Percentiles rank a stretch among this genome's conserved stretches.
Evolutionary conservation across 1,284 basidiomycete species (phyloP).

Genomic region (Ganoderma sp.): DNA sequence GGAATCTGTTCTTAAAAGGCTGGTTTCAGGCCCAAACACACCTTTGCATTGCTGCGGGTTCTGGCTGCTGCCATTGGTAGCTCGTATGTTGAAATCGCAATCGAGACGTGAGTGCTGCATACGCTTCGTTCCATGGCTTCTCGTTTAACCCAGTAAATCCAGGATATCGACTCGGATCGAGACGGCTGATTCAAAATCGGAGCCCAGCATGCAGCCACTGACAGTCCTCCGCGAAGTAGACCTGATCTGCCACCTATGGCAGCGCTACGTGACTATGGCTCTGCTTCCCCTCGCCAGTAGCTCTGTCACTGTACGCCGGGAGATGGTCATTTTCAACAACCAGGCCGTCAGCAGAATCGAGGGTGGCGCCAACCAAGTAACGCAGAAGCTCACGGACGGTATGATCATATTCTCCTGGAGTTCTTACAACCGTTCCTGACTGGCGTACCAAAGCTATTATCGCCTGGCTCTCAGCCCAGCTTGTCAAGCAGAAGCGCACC

Average conservation of each 20-base stretch:
- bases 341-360: constrained; percentile 90
- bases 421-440: not conserved
- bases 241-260: constrained; percentile 94
- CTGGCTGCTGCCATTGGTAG: constrained; percentile 89
- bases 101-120: constrained; percentile 78
- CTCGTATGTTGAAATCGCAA: constrained; percentile 88
- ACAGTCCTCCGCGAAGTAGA: constrained; percentile 79
- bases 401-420: constrained; percentile 37
- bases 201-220: constrained; percentile 81
- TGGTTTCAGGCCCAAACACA: constrained; percentile 82
- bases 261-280: constrained; percentile 93
- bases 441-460: constrained; percentile 57
- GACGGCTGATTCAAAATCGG: constrained; percentile 73
- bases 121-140: not conserved
- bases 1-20: not conserved
- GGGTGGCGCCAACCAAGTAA: constrained; percentile 80
- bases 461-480: constrained; percentile 71
- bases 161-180: constrained; percentile 81
- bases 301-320: constrained; percentile 87
- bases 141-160: constrained; percentile 17
- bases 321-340: constrained; percentile 94
- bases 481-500: constrained; percentile 93
- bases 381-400: constrained; percentile 89
- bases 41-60: constrained; percentile 84
- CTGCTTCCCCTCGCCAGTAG: constrained; percentile 87